Conservation (phyloP, 768 basidiomycete species). For the Mycena sanguinolenta region DNA sequence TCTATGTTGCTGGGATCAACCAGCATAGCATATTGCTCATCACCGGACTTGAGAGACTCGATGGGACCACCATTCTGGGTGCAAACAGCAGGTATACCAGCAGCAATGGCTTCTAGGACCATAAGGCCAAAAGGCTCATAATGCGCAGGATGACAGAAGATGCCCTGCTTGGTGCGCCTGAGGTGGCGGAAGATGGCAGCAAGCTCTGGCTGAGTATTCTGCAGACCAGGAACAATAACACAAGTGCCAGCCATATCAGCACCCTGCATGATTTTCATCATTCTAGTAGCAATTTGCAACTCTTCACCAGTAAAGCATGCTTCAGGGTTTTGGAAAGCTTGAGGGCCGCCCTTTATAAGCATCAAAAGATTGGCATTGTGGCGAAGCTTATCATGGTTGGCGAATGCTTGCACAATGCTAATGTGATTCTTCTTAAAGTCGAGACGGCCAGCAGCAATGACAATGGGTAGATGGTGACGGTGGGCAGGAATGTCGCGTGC, state of each 20-base stretch:
- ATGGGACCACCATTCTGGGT: slow-evolving; percentile 1
- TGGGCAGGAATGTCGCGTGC: slow-evolving; percentile 2
- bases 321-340: slow-evolving; percentile 1
- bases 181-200: not conserved
- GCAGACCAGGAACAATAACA: slow-evolving; percentile 3
- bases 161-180: slow-evolving; percentile 2
- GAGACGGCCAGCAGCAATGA: slow-evolving; percentile 3
- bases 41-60: not conserved
- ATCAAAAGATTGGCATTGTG: slow-evolving; percentile 2
- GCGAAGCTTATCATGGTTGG: slow-evolving; percentile 3
- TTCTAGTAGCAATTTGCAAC: not conserved
- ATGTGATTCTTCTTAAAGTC: slow-evolving; percentile 2
- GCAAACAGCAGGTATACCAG: not conserved
- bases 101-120: not conserved
- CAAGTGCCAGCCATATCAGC: not conserved
- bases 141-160: slow-evolving; percentile 1
- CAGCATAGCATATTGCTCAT: not conserved
- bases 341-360: not conserved
- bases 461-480: not conserved
- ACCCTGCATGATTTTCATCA: not conserved
- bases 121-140: not conserved
- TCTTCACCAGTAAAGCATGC: slow-evolving; percentile 5
- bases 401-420: slow-evolving; percentile 1
- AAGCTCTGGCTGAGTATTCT: slow-evolving; percentile 3
- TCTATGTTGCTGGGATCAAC: slow-evolving; percentile 1